Evolutionary conservation across 2,329 filamentous ascomycete genomes (phyloP).

Genomic region (Sporothrix mexicana): DNA sequence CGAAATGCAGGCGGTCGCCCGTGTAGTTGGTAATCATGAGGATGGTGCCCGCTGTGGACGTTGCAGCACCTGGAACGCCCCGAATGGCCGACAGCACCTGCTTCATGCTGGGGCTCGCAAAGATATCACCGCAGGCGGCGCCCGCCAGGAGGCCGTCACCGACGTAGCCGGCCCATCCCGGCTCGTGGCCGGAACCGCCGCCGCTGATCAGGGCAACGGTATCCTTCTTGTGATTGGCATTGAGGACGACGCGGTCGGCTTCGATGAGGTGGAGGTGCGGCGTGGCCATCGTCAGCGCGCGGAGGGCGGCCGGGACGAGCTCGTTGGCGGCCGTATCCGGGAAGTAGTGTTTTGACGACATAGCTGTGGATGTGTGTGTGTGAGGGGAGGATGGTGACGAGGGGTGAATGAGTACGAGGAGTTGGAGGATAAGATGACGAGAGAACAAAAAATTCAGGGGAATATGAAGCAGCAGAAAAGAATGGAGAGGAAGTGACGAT

Average conservation of each 20-base stretch:
- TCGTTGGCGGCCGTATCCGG: conserved; percentile 54
- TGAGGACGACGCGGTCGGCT: conserved; percentile 58
- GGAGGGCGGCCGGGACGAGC: conserved; percentile 59
- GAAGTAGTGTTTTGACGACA: conserved; percentile 62
- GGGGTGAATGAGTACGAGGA: not conserved
- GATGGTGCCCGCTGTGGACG: conserved; percentile 59
- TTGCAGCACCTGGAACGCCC: conserved; percentile 48
- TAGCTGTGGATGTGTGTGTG: conserved; percentile 39
- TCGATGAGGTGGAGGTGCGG: conserved; percentile 57
- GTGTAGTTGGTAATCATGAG: conserved; percentile 70
- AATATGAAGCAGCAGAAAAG: no score
- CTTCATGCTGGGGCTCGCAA: conserved; percentile 66
- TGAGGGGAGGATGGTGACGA: not conserved
- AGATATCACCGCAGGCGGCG: conserved; percentile 66
- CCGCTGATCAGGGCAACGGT: conserved; percentile 59
- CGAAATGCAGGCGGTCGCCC: conserved; percentile 67
- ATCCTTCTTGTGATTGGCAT: conserved; percentile 51
- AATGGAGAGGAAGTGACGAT: not conserved
- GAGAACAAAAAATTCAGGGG: not conserved
- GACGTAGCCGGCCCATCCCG: conserved; percentile 69
- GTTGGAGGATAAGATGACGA: not conserved
- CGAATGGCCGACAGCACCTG: conserved; percentile 66
- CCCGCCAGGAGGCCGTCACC: conserved; percentile 66
- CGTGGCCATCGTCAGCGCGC: conserved; percentile 59
- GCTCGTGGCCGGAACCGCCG: conserved; percentile 64